A percentile compares a stretch with the other conserved stretches of the same genome.
Conservation (phyloP, 2,329 filamentous ascomycete genomes). For the Salinomyces thailandicus region DNA sequence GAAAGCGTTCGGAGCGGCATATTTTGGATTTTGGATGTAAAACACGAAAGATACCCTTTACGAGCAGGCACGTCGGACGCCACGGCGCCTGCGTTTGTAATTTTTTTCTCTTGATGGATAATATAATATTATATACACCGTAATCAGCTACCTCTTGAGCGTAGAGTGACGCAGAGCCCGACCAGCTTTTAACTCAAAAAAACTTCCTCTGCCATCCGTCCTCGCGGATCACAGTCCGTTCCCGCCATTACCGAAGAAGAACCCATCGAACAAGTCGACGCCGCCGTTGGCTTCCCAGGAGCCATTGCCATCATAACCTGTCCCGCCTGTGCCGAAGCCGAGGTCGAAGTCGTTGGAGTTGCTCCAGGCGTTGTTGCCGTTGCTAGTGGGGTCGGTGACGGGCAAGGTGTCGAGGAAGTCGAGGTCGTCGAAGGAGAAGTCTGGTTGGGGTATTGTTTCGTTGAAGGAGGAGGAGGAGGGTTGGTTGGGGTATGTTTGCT, state of each 20-base stretch:
- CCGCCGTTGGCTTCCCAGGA: slow-evolving; percentile 43
- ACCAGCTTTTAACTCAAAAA: too few species aligned
- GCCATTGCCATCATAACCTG: slow-evolving; percentile 24
- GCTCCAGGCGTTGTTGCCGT: slow-evolving; percentile 9
- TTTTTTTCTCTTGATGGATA: not conserved
- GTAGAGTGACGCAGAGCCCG: too few species aligned
- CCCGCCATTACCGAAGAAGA: slow-evolving; percentile 52
- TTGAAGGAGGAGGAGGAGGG: slow-evolving; percentile 19
- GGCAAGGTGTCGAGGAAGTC: slow-evolving; percentile 46
- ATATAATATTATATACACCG: too few species aligned
- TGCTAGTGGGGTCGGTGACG: slow-evolving; percentile 32
- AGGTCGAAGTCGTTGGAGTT: slow-evolving; percentile 42
- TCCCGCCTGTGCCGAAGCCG: slow-evolving; percentile 36
- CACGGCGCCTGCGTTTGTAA: not conserved
- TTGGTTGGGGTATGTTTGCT: slow-evolving; percentile 15
- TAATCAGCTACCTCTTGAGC: too few species aligned
- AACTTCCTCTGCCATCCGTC: too few species aligned
- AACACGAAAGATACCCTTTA: too few species aligned
- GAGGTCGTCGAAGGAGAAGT: slow-evolving; percentile 34
- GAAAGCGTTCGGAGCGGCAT: too few species aligned
- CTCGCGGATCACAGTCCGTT: not conserved
- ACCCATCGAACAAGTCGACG: slow-evolving; percentile 53
- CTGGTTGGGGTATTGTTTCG: slow-evolving; percentile 7
- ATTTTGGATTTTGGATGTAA: too few species aligned
- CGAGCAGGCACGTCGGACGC: too few species aligned